A percentile compares a stretch with the other conserved stretches of the same genome.
Conservation (phyloP, 75 land plant genomes). For the Larix kaempferi region DNA sequence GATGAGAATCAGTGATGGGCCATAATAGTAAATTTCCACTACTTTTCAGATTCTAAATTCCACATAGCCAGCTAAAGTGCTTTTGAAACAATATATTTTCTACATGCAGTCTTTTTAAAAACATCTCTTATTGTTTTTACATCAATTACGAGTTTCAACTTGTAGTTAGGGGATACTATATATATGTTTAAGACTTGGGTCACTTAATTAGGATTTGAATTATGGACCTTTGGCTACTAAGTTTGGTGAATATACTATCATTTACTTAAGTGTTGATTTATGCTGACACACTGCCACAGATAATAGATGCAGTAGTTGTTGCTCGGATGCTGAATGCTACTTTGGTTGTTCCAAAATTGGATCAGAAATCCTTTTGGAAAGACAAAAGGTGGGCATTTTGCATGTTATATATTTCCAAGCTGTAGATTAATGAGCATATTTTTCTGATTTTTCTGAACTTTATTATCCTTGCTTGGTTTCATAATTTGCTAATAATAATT, state of each 20-base stretch:
- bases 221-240: background rate
- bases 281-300: constrained; percentile 34
- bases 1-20: background rate
- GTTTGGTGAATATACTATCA: background rate
- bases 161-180: too few species aligned
- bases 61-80: background rate
- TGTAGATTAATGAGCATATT: background rate
- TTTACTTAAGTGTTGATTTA: background rate
- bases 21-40: too few species aligned
- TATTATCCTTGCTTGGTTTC: background rate
- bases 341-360: constrained; percentile 84
- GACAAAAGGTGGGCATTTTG: constrained; percentile 40
- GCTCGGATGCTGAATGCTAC: constrained; percentile 96
- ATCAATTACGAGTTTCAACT: too few species aligned
- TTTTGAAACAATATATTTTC: too few species aligned
- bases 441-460: background rate
- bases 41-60: background rate
- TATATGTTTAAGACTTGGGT: too few species aligned
- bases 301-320: constrained; percentile 95
- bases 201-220: background rate
- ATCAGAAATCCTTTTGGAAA: constrained; percentile 91
- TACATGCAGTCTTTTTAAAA: too few species aligned
- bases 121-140: too few species aligned
- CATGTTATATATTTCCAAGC: background rate
- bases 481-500: background rate